These are phyloP conservation scores for Cladophialophora immunda DNA, from an alignment of 2,329 filamentous ascomycete genomes.

Conservation along the genomic window DNA sequence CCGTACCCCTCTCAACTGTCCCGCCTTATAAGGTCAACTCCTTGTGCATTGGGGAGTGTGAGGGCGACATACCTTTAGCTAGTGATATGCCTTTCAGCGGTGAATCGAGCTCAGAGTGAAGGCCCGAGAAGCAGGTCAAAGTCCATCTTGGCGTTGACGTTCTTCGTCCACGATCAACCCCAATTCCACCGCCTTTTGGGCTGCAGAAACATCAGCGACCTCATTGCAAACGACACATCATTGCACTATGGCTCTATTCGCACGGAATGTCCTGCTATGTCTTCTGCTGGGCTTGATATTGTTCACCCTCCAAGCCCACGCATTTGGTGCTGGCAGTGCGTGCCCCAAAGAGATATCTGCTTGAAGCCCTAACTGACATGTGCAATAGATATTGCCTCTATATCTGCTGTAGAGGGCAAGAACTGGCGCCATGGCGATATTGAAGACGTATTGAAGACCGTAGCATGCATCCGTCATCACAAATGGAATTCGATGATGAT, in stretches of 20 bases:
- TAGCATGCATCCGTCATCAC: slow-evolving; percentile 79
- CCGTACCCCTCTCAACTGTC: not conserved
- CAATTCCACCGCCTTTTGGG: not conserved
- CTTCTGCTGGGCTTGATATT: slow-evolving; percentile 49
- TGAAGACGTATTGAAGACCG: slow-evolving; percentile 80
- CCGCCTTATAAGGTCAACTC: not conserved
- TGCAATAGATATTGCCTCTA: slow-evolving; percentile 56
- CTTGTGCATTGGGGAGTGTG: not conserved
- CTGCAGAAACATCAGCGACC: not conserved
- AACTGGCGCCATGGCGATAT: slow-evolving; percentile 71
- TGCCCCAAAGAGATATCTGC: slow-evolving; percentile 19
- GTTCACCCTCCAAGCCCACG: slow-evolving; percentile 50
- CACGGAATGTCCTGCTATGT: slow-evolving; percentile 34
- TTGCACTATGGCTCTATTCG: slow-evolving; percentile 31
- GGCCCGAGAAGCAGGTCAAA: not conserved
- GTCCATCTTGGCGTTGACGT: slow-evolving; percentile 1
- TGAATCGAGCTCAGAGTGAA: not conserved
- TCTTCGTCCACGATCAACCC: not conserved
- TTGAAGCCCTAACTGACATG: not conserved
- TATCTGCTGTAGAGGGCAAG: slow-evolving; percentile 59
- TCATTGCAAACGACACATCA: not conserved
- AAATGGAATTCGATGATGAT: slow-evolving; percentile 85
- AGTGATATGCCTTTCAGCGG: not conserved
- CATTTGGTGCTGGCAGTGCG: slow-evolving; percentile 57
- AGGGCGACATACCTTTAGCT: not conserved